Percentiles rank a stretch among this genome's conserved stretches.
phyloP scores from a whole-genome alignment of 257 asterid species.

The Scutellaria baicalensis region DNA sequence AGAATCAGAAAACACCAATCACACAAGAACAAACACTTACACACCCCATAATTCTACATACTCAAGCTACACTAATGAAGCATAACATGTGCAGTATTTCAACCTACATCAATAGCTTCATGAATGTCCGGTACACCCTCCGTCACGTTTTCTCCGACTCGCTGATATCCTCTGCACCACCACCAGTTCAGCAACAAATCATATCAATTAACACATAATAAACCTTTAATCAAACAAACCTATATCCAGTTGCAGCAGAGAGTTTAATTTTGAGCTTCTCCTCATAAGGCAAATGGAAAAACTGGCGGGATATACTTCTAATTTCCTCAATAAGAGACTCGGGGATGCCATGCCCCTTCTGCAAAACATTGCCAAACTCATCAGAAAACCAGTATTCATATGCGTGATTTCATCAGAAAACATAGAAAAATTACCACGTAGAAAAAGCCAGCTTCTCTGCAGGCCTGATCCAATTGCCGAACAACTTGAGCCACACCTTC shows the following conservation, averaged over 20 bases:
- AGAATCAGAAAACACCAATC: not conserved
- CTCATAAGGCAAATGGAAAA: slow-evolving; percentile 66
- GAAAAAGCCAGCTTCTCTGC: slow-evolving; percentile 79
- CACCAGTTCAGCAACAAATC: not conserved
- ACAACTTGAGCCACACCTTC: slow-evolving; percentile 61
- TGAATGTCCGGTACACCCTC: slow-evolving; percentile 84
- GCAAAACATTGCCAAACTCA: slow-evolving; percentile 10
- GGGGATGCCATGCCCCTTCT: slow-evolving; percentile 92
- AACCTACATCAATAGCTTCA: slow-evolving; percentile 94
- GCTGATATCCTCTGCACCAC: slow-evolving; percentile 80
- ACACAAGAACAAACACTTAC: not conserved
- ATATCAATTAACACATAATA: not conserved
- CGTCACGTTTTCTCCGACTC: slow-evolving; percentile 68
- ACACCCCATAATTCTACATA: not conserved
- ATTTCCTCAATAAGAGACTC: slow-evolving; percentile 52
- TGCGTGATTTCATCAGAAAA: not conserved
- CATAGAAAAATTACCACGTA: slow-evolving; percentile 45
- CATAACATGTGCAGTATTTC: not conserved
- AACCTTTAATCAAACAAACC: slow-evolving; percentile 30
- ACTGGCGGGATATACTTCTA: slow-evolving; percentile 46
- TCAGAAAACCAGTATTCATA: not conserved
- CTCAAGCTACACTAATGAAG: too few species aligned
- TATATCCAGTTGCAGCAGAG: slow-evolving; percentile 73
- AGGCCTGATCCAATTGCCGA: slow-evolving; percentile 62
- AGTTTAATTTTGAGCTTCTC: slow-evolving; percentile 75